Conservation (phyloP, 108 stramenopile genomes). For the Parmales sp. region DNA sequence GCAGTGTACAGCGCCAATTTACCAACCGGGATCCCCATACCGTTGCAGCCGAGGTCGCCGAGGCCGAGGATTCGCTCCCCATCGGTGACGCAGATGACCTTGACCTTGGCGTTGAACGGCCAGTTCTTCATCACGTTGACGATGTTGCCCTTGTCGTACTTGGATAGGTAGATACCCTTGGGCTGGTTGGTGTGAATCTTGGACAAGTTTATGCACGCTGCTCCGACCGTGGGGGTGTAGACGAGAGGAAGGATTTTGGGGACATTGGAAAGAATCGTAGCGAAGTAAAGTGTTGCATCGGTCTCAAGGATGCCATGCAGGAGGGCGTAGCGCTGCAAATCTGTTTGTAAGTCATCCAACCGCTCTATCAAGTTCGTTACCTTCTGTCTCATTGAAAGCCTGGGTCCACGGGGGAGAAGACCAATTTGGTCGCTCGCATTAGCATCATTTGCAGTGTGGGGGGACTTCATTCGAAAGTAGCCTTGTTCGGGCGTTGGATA, state of each 20-base stretch:
- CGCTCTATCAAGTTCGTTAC: too few relatives aligned
- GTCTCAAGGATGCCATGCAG: too few relatives aligned
- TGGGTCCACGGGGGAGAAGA: too few relatives aligned
- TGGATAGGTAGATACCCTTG: background rate
- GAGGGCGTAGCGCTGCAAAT: too few relatives aligned
- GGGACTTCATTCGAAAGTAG: too few relatives aligned
- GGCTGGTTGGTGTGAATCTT: background rate
- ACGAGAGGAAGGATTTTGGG: constrained; percentile 26
- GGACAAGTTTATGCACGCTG: constrained; percentile 18
- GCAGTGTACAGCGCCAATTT: constrained; percentile 66
- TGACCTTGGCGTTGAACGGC: constrained; percentile 31
- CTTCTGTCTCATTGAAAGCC: too few relatives aligned
- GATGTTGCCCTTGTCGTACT: background rate
- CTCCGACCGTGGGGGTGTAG: constrained; percentile 36
- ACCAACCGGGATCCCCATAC: constrained; percentile 54
- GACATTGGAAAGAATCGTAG: too few relatives aligned
- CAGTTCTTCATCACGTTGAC: background rate
- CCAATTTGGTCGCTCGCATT: too few relatives aligned
- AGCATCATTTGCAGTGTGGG: too few relatives aligned
- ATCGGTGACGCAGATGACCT: constrained; percentile 64
- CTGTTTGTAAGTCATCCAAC: too few relatives aligned
- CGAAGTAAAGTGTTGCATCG: too few relatives aligned
- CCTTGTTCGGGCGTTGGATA: too few relatives aligned
- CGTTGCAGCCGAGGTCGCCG: constrained; percentile 54
- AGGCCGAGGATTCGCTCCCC: constrained; percentile 55